Base-by-base conservation (phyloP, 1,139 yeast species). In the Candida buenavistaensis region DNA sequence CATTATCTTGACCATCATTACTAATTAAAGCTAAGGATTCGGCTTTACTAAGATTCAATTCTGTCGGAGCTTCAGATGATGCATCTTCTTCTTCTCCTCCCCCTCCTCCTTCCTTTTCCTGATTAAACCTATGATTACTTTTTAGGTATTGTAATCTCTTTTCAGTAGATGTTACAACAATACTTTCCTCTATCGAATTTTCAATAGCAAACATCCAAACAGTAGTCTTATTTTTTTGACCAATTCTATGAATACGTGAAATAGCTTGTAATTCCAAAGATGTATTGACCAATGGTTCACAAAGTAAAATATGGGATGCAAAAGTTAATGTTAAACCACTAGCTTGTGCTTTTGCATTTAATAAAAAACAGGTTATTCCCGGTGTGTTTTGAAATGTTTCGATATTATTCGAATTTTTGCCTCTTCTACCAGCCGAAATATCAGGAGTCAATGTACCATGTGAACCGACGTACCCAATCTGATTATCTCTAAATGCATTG, bases 271-370 rank as follows among this genome's bases (percentile, higher is more conserved):
- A 57, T 50, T 92, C 97, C 33, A 89, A 68, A 1, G 95, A 83
- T 0, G 89, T 79, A 51, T 88, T 89, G n/a, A 90, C 82, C 42
- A 92, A 69, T 1, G 97, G 97, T 55, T 92, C 98, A 57, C 96
- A 82, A 8, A 89, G 57, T 46, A 87, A 83, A 0, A 92, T 90
- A 56, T 92, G 96, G 1, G 87, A 82, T 1, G 97, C 97, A 63
- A 90, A 90, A 10, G 89, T 80, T 44, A 92, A 68, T 3, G 96
- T 92, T 46, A 92, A 66, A 0, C 97, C 98, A 20, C 96, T 80
- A 7, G 96, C 89, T 52, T 89, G 87, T 0, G 90, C 84, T 47
- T 79, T 82, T 0, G 96, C 92, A 59, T 88, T 87, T 45, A 92
- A 62, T 27, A 92, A 58, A 51, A 90, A 81, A 55, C 97, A 89